Evolutionary conservation across 495 filamentous ascomycete genomes (phyloP), one percentile per base, ranked within the genome.

Genomic region (Acidomyces sp.): DNA sequence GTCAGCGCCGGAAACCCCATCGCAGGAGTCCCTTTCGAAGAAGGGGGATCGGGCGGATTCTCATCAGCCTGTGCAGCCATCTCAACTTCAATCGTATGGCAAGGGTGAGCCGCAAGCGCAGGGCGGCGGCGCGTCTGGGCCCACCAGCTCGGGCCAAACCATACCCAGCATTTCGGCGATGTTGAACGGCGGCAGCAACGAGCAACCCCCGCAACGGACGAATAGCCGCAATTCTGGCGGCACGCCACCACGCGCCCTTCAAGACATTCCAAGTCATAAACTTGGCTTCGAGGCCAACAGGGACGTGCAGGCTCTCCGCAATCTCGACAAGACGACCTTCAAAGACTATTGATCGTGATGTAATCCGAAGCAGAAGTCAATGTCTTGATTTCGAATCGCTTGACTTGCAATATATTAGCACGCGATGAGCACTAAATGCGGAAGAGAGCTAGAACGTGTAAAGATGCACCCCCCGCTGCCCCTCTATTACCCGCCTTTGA

Each of bases 121-220:
- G 43, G 1, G 34, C 26, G 35, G 49, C 24, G 38, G 40, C 21
- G 38, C 20, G 13, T 19, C 45, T 15, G 13, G 32, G 20, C 2
- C 3, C 3, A 28, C 41, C 29, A 29, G 20, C 39, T 20, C 23
- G 41, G 24, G 54, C 41, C 52, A 52, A 28, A 58, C 42, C 31
- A 62, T 62, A n/a, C 59, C 59, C 5, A 55, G 51, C 46, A 62
- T 61, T 23, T 55, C 54, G 4, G 46, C 39, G 37, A 45, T 61
- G 43, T 54, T 61, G 5, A 55, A 60, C 39, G 56, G 42, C 18
- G 48, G 43, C 18, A 27, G 15, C 17, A 39, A 43, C 6, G 48
- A 39, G 3, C 35, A 45, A 26, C 43, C 42, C 2, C 41, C 47
- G 7, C 26, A 4, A 27, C 51, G 51, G 21, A 34, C 36, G 1